Percentiles rank a stretch among this genome's conserved stretches.
phyloP scores from a whole-genome alignment of 2,329 filamentous ascomycete species.

The Verticillium nubilum region DNA sequence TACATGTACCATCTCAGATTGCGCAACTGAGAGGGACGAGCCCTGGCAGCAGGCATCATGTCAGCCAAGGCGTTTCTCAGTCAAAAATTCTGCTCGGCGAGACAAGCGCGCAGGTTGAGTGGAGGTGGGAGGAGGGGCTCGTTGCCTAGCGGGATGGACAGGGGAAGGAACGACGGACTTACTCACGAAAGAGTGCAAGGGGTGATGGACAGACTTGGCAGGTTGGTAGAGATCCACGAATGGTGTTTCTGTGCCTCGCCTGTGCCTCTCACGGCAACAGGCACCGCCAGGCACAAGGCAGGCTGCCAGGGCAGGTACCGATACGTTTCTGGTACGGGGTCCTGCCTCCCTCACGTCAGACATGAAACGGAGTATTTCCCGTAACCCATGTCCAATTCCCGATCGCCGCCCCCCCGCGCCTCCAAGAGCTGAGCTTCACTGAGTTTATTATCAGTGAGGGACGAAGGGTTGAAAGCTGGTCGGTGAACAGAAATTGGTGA shows the following conservation, averaged over 20 bases:
- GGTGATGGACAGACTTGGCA: neutral
- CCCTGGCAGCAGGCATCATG: neutral
- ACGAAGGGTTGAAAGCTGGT: neutral
- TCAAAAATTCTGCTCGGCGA: neutral
- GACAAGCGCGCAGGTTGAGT: neutral
- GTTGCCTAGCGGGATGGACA: too few relatives aligned
- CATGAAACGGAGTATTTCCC: neutral
- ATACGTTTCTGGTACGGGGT: neutral
- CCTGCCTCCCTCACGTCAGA: neutral
- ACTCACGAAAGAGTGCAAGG: neutral
- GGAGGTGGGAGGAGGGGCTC: neutral
- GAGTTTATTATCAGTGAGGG: neutral
- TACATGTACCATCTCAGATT: neutral
- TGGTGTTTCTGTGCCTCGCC: neutral
- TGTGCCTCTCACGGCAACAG: neutral
- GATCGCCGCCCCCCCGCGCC: neutral
- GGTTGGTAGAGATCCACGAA: neutral
- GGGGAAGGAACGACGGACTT: neutral
- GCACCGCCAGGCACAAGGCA: neutral
- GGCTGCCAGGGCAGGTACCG: neutral
- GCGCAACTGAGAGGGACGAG: neutral
- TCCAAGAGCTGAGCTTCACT: neutral
- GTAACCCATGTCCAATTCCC: neutral
- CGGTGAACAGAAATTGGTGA: neutral
- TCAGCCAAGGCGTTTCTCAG: neutral